Evolutionary conservation across 805 yeast genomes (phyloP).

Genomic region (Candida ovalis): DNA sequence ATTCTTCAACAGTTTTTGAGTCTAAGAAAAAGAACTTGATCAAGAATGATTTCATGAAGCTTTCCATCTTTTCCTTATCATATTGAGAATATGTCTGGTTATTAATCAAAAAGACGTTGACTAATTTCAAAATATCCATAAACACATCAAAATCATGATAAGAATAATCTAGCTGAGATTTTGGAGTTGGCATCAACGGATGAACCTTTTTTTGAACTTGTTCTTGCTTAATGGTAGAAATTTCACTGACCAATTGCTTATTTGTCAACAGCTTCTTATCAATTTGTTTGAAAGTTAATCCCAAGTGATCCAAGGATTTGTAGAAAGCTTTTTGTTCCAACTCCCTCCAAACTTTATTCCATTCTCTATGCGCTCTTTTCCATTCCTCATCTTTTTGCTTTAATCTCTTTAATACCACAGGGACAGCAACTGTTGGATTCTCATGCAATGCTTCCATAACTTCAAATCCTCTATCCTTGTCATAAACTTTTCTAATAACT

Average conservation of each 20-base stretch:
- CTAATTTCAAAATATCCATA: constrained; percentile 66
- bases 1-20: constrained; percentile 42
- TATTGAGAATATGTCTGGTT: constrained; percentile 71
- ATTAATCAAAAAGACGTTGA: constrained; percentile 61
- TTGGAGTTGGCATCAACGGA: constrained; percentile 85
- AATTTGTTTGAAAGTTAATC: constrained; percentile 93
- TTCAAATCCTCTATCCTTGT: constrained; percentile 88
- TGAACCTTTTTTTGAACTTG: constrained; percentile 82
- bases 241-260: constrained; percentile 85
- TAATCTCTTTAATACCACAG: constrained; percentile 84
- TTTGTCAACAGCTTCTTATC: constrained; percentile 90
- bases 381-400: constrained; percentile 99
- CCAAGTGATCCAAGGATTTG: constrained; percentile 92
- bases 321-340: constrained; percentile 92
- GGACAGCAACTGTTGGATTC: constrained; percentile 92
- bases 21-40: constrained; percentile 67
- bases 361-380: constrained; percentile 96
- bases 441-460: constrained; percentile 95
- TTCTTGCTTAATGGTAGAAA: constrained; percentile 88
- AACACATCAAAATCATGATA: constrained; percentile 67
- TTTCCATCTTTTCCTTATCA: constrained; percentile 75
- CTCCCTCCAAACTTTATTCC: constrained; percentile 99
- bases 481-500: constrained; percentile 88
- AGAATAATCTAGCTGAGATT: constrained; percentile 55
- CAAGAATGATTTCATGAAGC: constrained; percentile 66